Conservation (phyloP, 2,329 filamentous ascomycete genomes). For the Escovopsis sp. region DNA sequence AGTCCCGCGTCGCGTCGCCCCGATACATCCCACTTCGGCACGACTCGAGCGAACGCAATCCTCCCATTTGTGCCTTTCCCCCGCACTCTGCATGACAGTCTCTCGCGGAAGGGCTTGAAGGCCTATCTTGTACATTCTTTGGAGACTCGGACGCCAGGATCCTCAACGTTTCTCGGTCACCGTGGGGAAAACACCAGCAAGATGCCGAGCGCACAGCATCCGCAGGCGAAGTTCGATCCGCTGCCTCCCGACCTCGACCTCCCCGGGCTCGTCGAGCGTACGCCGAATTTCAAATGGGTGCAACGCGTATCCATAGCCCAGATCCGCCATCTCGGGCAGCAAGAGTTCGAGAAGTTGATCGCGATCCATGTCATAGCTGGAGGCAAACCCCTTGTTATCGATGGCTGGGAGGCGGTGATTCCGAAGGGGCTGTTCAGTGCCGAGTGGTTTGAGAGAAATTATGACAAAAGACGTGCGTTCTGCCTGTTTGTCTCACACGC, state of each 20-base stretch:
- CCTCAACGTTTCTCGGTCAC: background rate
- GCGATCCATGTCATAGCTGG: constrained; percentile 67
- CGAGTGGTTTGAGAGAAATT: constrained; percentile 64
- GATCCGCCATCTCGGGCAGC: constrained; percentile 60
- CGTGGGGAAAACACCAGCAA: constrained; percentile 11
- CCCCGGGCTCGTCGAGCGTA: constrained; percentile 55
- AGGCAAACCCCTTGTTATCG: constrained; percentile 80
- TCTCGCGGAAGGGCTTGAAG: too few relatives aligned
- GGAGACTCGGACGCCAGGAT: background rate
- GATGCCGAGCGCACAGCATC: constrained; percentile 63
- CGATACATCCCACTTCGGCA: too few relatives aligned
- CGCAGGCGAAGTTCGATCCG: constrained; percentile 81
- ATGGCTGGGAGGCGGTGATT: constrained; percentile 66
- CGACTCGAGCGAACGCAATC: too few relatives aligned
- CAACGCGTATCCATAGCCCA: constrained; percentile 64
- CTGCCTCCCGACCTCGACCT: constrained; percentile 78
- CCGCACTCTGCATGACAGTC: too few relatives aligned
- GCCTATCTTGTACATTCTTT: background rate
- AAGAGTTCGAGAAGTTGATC: constrained; percentile 75
- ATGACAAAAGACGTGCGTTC: constrained; percentile 59
- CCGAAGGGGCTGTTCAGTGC: constrained; percentile 65
- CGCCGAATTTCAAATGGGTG: constrained; percentile 76
- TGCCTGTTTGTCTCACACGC: background rate
- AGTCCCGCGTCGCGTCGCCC: too few relatives aligned
- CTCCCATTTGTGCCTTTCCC: too few relatives aligned